Evolutionary conservation across 345 rosid species (phyloP).

Genomic region (Rubroshorea leprosula): DNA sequence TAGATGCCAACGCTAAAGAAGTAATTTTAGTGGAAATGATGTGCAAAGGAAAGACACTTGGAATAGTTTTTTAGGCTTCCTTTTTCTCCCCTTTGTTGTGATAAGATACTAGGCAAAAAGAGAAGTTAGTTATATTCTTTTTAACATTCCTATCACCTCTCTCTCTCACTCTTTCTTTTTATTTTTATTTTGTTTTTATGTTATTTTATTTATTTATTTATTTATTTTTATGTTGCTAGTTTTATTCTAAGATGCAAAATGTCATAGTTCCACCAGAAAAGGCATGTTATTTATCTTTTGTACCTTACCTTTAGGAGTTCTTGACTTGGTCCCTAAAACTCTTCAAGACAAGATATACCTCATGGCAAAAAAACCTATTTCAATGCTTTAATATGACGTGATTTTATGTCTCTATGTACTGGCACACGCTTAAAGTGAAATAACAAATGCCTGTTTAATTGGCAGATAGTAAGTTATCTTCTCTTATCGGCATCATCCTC

Average conservation of each 20-base stretch:
- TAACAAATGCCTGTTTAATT: constrained; percentile 5
- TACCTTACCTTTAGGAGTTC: not conserved
- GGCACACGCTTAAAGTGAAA: not conserved
- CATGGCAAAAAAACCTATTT: not conserved
- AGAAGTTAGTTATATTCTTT: too few species aligned
- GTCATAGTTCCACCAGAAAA: not conserved
- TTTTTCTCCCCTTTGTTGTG: not conserved
- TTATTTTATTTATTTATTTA: too few species aligned
- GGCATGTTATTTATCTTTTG: not conserved
- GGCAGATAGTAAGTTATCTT: constrained; percentile 73
- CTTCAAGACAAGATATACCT: not conserved
- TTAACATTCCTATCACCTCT: too few species aligned
- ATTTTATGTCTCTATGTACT: not conserved
- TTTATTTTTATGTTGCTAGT: too few species aligned
- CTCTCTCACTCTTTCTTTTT: too few species aligned
- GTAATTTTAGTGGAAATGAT: not conserved
- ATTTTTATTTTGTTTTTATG: too few species aligned
- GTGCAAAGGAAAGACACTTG: not conserved
- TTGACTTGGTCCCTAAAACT: too few species aligned
- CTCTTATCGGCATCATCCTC: constrained; percentile 82
- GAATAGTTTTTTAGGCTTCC: not conserved
- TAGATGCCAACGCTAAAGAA: not conserved
- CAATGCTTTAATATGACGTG: not conserved
- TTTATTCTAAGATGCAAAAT: not conserved
- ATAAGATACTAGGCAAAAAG: too few species aligned